Conservation (phyloP, 176 grass and related monocot species). For the Musa schizocarpa region DNA sequence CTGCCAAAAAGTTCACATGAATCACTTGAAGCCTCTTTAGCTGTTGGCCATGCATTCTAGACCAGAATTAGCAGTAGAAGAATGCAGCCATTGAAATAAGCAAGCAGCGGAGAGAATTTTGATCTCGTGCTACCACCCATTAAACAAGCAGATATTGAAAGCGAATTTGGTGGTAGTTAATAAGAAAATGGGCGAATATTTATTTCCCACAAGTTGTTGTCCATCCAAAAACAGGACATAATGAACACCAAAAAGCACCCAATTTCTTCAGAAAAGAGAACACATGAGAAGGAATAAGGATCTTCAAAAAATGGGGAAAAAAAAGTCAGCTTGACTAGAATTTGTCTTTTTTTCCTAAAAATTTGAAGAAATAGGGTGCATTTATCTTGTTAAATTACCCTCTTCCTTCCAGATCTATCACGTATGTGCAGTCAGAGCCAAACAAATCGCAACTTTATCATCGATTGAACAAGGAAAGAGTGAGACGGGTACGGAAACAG, state of each 20-base stretch:
- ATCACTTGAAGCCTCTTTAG: too few relatives aligned
- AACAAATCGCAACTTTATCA: background rate
- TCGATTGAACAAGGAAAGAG: background rate
- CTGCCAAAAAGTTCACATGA: background rate
- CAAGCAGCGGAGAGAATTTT: background rate
- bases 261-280: background rate
- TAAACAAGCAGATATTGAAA: background rate
- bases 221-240: background rate
- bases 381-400: background rate
- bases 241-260: background rate
- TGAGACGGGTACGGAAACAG: background rate
- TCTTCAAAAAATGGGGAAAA: too few relatives aligned
- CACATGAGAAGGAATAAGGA: background rate
- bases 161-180: background rate
- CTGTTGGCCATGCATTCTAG: background rate
- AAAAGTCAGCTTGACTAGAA: background rate
- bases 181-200: background rate
- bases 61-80: background rate
- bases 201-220: background rate
- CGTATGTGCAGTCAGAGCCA: background rate
- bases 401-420: conserved; percentile 7
- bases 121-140: background rate
- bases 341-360: background rate
- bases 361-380: background rate
- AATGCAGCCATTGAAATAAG: background rate